Conservation (phyloP, 2,329 filamentous ascomycete genomes). For the Microascus cirrosus region DNA sequence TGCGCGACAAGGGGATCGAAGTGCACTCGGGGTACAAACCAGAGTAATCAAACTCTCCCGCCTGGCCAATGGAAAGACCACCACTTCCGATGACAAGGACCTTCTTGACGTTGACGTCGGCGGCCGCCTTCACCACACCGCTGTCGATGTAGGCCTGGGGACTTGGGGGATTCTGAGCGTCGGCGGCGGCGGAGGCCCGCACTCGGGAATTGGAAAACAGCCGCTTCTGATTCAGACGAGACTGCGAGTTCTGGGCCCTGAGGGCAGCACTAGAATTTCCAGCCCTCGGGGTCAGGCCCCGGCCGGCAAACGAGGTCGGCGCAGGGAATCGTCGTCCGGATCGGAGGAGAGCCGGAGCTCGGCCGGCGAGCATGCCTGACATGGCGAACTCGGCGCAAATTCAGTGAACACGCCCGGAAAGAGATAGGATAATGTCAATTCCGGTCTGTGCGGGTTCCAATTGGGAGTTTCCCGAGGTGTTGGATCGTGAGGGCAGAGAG, state of each 20-base stretch:
- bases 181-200: constrained; percentile 27
- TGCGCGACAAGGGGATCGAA: not conserved
- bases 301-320: constrained; percentile 21
- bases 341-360: constrained; percentile 46
- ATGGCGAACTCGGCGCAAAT: constrained; percentile 12
- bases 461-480: constrained; percentile 1
- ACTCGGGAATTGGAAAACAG: constrained; percentile 34
- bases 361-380: constrained; percentile 36
- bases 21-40: constrained; percentile 43
- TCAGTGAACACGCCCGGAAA: not conserved
- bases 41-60: constrained; percentile 97
- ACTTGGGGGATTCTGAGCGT: constrained; percentile 61
- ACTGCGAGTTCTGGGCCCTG: constrained; percentile 12
- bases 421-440: not conserved
- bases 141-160: constrained; percentile 82
- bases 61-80: constrained; percentile 92
- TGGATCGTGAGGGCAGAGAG: not conserved
- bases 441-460: constrained; percentile 1
- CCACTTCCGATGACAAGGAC: constrained; percentile 93
- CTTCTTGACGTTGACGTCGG: constrained; percentile 87
- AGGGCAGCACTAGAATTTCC: not conserved
- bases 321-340: constrained; percentile 36
- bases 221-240: constrained; percentile 28
- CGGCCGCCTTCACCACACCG: constrained; percentile 68
- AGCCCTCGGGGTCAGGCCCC: constrained; percentile 24